Conservation (phyloP, 495 filamentous ascomycete genomes). For the Ramalina peruviana region DNA sequence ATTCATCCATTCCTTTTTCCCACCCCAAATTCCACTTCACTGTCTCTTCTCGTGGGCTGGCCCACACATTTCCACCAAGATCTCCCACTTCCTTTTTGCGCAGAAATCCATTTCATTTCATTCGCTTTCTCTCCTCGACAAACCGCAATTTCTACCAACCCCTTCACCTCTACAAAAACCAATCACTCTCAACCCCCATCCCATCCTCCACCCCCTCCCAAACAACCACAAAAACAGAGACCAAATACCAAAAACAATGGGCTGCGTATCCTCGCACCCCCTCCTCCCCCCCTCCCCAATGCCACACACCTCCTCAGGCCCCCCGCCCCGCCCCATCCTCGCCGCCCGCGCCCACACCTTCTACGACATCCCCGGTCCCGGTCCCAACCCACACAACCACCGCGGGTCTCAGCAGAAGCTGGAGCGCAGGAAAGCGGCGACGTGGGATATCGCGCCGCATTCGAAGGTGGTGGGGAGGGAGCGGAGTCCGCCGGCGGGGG, state of each 20-base stretch:
- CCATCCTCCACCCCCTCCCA: too few relatives aligned
- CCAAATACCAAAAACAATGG: not conserved
- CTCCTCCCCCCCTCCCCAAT: not conserved
- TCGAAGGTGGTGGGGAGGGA: constrained; percentile 46
- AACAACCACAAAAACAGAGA: not conserved
- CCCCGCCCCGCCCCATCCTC: not conserved
- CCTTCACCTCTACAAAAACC: too few relatives aligned
- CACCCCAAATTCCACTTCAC: too few relatives aligned
- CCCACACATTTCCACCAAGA: too few relatives aligned
- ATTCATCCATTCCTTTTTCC: too few relatives aligned
- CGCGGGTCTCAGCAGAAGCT: too few relatives aligned
- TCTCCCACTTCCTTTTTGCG: too few relatives aligned
- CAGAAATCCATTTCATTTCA: too few relatives aligned
- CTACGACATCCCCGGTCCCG: not conserved
- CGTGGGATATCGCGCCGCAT: constrained; percentile 56
- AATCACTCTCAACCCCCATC: too few relatives aligned
- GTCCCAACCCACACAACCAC: not conserved
- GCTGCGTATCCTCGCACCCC: not conserved
- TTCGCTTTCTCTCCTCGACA: too few relatives aligned
- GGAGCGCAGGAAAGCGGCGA: constrained; percentile 57
- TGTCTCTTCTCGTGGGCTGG: too few relatives aligned
- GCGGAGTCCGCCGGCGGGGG: constrained; percentile 43
- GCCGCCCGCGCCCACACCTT: not conserved
- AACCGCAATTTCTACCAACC: too few relatives aligned
- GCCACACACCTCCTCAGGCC: not conserved